phyloP scores from a whole-genome alignment of 2,329 filamentous ascomycete genomes.

The Berkeleyomyces rouxiae region DNA sequence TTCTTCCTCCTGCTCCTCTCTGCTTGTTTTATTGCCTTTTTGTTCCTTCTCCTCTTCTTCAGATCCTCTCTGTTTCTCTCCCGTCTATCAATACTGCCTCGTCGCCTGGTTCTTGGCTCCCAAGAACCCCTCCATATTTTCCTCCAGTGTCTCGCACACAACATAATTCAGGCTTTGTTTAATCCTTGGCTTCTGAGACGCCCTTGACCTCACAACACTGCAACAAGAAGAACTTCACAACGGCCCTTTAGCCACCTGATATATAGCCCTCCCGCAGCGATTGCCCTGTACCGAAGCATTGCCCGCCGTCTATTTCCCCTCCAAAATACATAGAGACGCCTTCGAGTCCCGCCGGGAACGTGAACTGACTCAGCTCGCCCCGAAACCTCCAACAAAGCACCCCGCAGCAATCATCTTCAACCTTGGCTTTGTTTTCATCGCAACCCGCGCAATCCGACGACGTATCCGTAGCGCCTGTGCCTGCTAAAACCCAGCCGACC shows the following conservation, averaged over 20 bases:
- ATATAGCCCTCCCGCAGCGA: too few relatives aligned
- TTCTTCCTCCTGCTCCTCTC: conserved; percentile 14
- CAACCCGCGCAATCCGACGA: not conserved
- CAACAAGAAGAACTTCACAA: too few relatives aligned
- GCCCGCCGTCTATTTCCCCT: not conserved
- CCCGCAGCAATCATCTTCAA: not conserved
- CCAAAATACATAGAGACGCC: not conserved
- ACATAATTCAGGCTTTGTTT: not conserved
- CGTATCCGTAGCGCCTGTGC: not conserved
- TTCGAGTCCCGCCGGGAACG: not conserved
- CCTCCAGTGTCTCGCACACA: not conserved
- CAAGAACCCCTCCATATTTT: not conserved
- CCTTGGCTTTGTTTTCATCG: not conserved
- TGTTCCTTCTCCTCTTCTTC: not conserved
- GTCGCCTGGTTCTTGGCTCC: not conserved
- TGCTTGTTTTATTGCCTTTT: conserved; percentile 1
- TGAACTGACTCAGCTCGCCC: not conserved
- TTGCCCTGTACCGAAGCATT: too few relatives aligned
- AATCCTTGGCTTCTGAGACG: not conserved
- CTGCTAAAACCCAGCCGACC: not conserved
- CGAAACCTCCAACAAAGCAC: not conserved
- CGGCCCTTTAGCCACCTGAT: too few relatives aligned
- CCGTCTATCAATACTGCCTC: not conserved
- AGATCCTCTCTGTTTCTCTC: not conserved
- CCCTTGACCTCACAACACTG: not conserved